These are phyloP conservation scores for Solanum tarijense DNA, from an alignment of 257 asterid genomes.

Conservation along the genomic window DNA sequence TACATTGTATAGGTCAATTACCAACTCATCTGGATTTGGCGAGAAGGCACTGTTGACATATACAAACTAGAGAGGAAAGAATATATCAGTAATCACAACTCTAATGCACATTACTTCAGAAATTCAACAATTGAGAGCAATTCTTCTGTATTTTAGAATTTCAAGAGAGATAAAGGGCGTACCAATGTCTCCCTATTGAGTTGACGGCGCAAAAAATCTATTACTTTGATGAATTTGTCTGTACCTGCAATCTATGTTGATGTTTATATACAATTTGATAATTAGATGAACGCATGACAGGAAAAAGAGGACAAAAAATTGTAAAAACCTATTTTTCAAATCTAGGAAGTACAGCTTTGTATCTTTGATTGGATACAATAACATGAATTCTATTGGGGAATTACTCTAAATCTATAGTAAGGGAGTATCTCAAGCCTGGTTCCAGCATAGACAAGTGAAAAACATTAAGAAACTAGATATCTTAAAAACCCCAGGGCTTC, in stretches of 20 bases:
- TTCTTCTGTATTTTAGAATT: not conserved
- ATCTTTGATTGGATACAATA: not conserved
- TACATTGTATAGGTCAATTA: slow-evolving; percentile 68
- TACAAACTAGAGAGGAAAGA: slow-evolving; percentile 51
- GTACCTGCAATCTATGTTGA: slow-evolving; percentile 61
- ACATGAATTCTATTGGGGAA: not conserved
- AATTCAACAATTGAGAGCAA: not conserved
- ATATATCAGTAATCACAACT: slow-evolving; percentile 2
- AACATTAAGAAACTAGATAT: not conserved
- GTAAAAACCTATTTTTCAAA: not conserved
- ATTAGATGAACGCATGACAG: not conserved
- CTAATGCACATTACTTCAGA: not conserved
- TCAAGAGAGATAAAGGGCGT: not conserved
- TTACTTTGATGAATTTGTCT: slow-evolving; percentile 81
- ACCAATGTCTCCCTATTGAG: slow-evolving; percentile 93
- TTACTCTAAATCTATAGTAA: not conserved
- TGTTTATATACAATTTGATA: not conserved
- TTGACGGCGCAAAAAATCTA: slow-evolving; percentile 91
- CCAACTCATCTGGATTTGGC: slow-evolving; percentile 89
- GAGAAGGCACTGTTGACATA: slow-evolving; percentile 96
- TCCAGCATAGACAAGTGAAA: not conserved
- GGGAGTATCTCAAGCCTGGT: not conserved
- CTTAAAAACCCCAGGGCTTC: not conserved
- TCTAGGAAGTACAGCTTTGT: not conserved
- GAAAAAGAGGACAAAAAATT: not conserved